Conservation (phyloP, 768 basidiomycete species). For the Lyophyllum shimeji region DNA sequence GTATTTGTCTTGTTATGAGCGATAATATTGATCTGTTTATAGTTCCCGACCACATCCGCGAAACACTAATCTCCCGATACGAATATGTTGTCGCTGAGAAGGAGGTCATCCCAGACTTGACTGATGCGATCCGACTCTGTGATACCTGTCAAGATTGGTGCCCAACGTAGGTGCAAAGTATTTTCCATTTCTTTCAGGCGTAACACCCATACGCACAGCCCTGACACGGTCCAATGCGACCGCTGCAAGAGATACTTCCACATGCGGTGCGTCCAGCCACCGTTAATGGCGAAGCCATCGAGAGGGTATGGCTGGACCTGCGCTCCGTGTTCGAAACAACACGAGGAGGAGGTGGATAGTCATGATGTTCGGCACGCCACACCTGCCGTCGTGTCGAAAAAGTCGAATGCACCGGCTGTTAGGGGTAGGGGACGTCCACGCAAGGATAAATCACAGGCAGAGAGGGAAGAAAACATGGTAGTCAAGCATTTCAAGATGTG, state of each 20-base stretch:
- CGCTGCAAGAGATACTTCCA: constrained; percentile 93
- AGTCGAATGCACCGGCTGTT: constrained; percentile 71
- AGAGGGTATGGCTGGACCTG: constrained; percentile 98
- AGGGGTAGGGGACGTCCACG: constrained; percentile 75
- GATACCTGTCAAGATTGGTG: constrained; percentile 88
- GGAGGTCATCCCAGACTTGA: constrained; percentile 88
- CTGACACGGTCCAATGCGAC: constrained; percentile 87
- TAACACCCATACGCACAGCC: constrained; percentile 41
- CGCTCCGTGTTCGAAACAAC: constrained; percentile 84
- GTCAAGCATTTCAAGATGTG: constrained; percentile 89
- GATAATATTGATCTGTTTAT: constrained; percentile 21
- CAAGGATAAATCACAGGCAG: constrained; percentile 70
- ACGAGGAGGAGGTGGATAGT: constrained; percentile 84
- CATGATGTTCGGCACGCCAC: constrained; percentile 65
- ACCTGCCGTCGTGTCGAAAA: constrained; percentile 39
- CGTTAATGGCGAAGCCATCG: constrained; percentile 86
- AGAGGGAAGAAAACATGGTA: constrained; percentile 73
- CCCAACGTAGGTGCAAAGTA: constrained; percentile 59
- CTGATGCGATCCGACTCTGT: constrained; percentile 83
- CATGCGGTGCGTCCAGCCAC: constrained; percentile 92
- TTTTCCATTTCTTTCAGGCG: constrained; percentile 16
- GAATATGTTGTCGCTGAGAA: constrained; percentile 96
- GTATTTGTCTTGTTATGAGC: constrained; percentile 18
- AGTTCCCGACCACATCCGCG: constrained; percentile 84
- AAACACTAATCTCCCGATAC: constrained; percentile 77